phyloP scores from a whole-genome alignment of 2,329 filamentous ascomycete species.

The Stagonosporopsis chrysanthemi region DNA sequence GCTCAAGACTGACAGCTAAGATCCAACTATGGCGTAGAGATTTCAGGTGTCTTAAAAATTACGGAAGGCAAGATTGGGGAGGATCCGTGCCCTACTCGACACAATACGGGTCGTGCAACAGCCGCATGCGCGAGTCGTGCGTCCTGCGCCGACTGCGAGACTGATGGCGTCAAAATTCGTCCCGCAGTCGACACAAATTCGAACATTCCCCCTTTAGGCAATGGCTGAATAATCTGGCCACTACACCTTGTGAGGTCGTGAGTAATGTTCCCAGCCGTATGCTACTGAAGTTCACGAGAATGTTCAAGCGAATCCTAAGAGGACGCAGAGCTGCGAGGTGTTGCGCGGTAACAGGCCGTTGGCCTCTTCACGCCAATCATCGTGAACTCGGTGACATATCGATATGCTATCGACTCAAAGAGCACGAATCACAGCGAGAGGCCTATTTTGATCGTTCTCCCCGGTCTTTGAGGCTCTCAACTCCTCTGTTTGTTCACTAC shows the following conservation, averaged over 20 bases:
- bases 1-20: neutral
- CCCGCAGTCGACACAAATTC: slow-evolving; percentile 6
- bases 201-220: slow-evolving; percentile 5
- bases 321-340: neutral
- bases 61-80: neutral
- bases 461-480: neutral
- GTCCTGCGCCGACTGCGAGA: neutral
- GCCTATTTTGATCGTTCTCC: neutral
- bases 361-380: neutral
- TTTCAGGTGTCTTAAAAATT: no score
- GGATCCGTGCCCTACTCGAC: neutral
- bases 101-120: neutral
- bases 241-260: neutral
- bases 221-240: neutral
- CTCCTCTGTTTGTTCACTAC: no score
- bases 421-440: neutral
- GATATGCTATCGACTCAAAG: slow-evolving; percentile 12
- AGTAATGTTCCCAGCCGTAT: neutral
- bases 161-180: slow-evolving; percentile 7
- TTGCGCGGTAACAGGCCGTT: neutral
- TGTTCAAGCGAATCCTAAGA: neutral
- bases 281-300: neutral
- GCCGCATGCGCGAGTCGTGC: neutral
- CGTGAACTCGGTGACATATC: slow-evolving; percentile 22
- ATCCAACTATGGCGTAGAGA: neutral